Conservation (phyloP, 1,139 yeast species). For the Zygoascus meyerae region DNA sequence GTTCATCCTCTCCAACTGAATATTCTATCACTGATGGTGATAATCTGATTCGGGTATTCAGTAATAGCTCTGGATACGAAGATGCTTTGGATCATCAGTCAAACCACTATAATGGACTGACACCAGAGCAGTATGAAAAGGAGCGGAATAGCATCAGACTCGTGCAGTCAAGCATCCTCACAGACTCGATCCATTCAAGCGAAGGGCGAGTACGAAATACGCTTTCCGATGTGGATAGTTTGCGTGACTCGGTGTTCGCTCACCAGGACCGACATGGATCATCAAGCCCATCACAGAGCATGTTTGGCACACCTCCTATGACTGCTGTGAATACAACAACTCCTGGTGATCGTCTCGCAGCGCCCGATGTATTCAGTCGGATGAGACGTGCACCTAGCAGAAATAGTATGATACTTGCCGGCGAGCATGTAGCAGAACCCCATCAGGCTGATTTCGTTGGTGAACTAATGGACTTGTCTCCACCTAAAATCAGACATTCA, state of each 20-base stretch:
- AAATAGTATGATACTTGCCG: slow-evolving; percentile 3
- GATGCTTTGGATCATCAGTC: slow-evolving; percentile 3
- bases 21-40: neutral
- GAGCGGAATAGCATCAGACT: slow-evolving; percentile 6
- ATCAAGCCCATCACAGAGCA: neutral
- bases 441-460: slow-evolving; percentile 1
- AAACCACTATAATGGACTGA: neutral
- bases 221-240: slow-evolving; percentile 7
- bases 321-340: neutral
- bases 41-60: slow-evolving; percentile 8
- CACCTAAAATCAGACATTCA: neutral
- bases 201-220: slow-evolving; percentile 2
- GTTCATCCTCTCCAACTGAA: neutral
- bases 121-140: neutral
- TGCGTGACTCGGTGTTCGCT: neutral
- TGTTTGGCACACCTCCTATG: slow-evolving; percentile 3
- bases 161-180: neutral
- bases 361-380: slow-evolving; percentile 5
- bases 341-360: neutral
- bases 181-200: neutral
- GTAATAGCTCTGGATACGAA: slow-evolving; percentile 2
- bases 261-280: neutral
- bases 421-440: slow-evolving; percentile 9
- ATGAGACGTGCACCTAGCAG: slow-evolving; percentile 7
- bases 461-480: neutral